Base-by-base conservation (phyloP, 2,329 filamentous ascomycete species). In the Stagonosporopsis rhizophila region DNA sequence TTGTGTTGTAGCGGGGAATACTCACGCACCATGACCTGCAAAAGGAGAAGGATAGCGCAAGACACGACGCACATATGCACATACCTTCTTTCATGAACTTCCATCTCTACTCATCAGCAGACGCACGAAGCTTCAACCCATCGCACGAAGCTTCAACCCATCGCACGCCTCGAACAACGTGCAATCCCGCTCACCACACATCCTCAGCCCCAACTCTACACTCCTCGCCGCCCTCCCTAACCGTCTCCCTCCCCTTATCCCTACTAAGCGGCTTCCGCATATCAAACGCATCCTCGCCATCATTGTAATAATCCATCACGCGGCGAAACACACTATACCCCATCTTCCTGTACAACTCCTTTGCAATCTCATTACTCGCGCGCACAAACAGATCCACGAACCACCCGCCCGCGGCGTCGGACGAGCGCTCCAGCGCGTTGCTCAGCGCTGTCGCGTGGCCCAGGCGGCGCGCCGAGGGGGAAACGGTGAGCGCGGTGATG, bases 361-460 rank as follows among this genome's bases (percentile, higher is more conserved):
- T 93, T 6, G 95, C 95, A 62, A 91, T 88, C 69, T 87, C 83
- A 75, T 99, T 99, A 70, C 92, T 93, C 61, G 88, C 89, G 39
- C 95, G 84, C 41, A 99, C 95, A 72, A 96, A 99, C 46, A 99
- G 78, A 76, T 99, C 95, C 40, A 98, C 90, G 73, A 99, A 99
- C 90, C 92, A 98, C 41, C 92, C 89, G 60, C 96, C 82, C 64
- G 92, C 88, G 46, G 87, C 88, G 66, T 97, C 90, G 37, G 91
- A 92, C 2, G 87, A 88, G n/a, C 83, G 82, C 76, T 97, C 94
- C 27, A 99, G 83, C 53, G 91, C 87, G 69, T 90, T 85, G 0
- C 90, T 92, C 34, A 99, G 83, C 41, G 89, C 88, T 57, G 89
- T 91, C 46, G 94, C 95, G 67, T 97, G 90, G 15, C 95, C 94